Conservation (phyloP, 352 stramenopile species). For the Pythium plurisporium region DNA sequence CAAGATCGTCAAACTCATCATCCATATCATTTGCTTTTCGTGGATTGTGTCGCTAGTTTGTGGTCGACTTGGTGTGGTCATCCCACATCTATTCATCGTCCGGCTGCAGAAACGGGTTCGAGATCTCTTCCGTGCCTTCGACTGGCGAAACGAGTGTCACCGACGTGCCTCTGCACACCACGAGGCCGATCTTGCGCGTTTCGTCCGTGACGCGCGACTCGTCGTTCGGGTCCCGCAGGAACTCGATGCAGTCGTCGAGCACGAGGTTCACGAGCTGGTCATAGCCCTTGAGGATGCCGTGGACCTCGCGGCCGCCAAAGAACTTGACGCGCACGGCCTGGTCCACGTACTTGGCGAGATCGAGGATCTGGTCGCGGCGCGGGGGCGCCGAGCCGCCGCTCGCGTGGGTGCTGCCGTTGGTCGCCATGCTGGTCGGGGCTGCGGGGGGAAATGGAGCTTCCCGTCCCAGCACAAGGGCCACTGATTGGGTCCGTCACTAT, state of each 20-base stretch:
- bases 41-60: too few species aligned
- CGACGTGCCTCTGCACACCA: slow-evolving; percentile 92
- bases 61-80: too few species aligned
- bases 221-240: slow-evolving; percentile 91
- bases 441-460: slow-evolving; percentile 8
- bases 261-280: slow-evolving; percentile 97
- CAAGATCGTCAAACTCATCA: too few species aligned
- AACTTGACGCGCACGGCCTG: slow-evolving; percentile 94
- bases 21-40: neutral
- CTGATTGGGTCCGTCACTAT: neutral
- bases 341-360: slow-evolving; percentile 94
- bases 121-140: slow-evolving; percentile 89
- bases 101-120: slow-evolving; percentile 89
- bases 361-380: slow-evolving; percentile 85
- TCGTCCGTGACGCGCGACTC: slow-evolving; percentile 86
- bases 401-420: slow-evolving; percentile 38
- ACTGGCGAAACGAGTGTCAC: slow-evolving; percentile 91
- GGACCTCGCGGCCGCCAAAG: slow-evolving; percentile 89
- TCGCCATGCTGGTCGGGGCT: slow-evolving; percentile 38
- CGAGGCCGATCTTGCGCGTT: slow-evolving; percentile 90
- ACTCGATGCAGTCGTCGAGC: slow-evolving; percentile 95
- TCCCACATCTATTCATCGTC: slow-evolving; percentile 59
- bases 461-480: neutral
- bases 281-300: slow-evolving; percentile 93
- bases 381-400: slow-evolving; percentile 26